Evolutionary conservation across 1,284 basidiomycete genomes (phyloP).

Genomic region (Ceratobasidium sp.): DNA sequence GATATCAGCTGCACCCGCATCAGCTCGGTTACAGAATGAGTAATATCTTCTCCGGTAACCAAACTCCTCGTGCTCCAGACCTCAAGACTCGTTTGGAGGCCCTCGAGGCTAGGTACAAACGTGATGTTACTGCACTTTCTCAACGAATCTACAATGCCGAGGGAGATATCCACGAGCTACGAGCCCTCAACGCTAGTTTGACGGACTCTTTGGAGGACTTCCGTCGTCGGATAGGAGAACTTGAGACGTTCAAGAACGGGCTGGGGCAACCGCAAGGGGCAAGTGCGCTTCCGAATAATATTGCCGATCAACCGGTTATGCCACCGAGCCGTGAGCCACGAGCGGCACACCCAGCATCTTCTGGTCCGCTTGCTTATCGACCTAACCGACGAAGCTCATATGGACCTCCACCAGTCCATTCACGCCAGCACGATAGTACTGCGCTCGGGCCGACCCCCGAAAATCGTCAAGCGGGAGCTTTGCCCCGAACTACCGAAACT

Average conservation of each 20-base stretch:
- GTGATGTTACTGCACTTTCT: background rate
- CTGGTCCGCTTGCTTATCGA: conserved; percentile 9
- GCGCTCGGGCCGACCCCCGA: background rate
- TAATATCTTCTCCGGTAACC: conserved; percentile 1
- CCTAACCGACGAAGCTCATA: conserved; percentile 12
- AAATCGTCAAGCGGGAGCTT: background rate
- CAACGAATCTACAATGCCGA: conserved; percentile 5
- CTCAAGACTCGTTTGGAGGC: conserved; percentile 7
- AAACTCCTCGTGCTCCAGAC: background rate
- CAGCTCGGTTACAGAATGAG: background rate
- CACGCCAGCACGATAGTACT: background rate
- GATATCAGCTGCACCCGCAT: background rate
- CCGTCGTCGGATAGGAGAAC: background rate
- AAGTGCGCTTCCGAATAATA: background rate
- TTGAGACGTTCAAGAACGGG: background rate
- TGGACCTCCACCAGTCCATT: background rate
- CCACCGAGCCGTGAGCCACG: conserved; percentile 2
- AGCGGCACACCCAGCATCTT: background rate
- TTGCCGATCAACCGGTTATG: background rate
- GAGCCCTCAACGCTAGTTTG: conserved; percentile 6
- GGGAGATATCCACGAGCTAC: conserved; percentile 1
- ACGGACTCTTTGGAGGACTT: background rate
- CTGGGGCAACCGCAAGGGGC: background rate
- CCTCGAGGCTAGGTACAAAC: background rate
- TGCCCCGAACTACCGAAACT: background rate